Evolutionary conservation across 2,329 filamentous ascomycete species (phyloP).

Genomic region (Aspergillus uvarum): DNA sequence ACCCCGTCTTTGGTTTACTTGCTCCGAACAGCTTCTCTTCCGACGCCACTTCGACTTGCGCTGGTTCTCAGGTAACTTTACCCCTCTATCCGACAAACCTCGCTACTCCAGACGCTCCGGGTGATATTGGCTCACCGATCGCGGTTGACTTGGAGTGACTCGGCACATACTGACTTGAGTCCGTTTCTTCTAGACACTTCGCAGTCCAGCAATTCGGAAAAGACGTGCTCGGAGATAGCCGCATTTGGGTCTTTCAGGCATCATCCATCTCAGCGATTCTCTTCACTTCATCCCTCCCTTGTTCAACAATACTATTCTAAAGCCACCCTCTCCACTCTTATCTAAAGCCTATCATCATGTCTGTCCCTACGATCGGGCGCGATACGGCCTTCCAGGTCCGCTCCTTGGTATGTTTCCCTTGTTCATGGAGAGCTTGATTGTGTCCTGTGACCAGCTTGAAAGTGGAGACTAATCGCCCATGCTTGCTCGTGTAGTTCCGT

Average conservation of each 20-base stretch:
- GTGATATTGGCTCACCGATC: not conserved
- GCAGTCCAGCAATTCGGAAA: not conserved
- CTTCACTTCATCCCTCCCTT: not conserved
- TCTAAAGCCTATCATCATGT: constrained; percentile 35
- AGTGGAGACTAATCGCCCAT: not conserved
- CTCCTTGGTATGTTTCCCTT: constrained; percentile 41
- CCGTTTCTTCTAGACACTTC: not conserved
- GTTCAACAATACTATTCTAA: not conserved
- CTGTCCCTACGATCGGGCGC: constrained; percentile 42
- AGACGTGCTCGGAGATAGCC: constrained; percentile 1
- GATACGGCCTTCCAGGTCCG: constrained; percentile 50
- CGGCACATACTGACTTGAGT: not conserved
- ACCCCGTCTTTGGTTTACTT: not conserved
- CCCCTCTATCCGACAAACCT: constrained; percentile 3
- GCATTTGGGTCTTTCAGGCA: constrained; percentile 3
- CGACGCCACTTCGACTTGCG: constrained; percentile 17
- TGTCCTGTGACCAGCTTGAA: not conserved
- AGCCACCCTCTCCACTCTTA: constrained; percentile 9
- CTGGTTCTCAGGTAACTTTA: not conserved
- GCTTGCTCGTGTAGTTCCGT: constrained; percentile 68
- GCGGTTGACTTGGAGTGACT: not conserved
- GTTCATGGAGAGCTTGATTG: not conserved
- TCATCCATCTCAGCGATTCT: not conserved
- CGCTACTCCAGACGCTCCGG: not conserved
- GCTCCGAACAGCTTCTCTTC: not conserved